Evolutionary conservation across 2,329 filamentous ascomycete species (phyloP), one percentile per base, ranked within the genome.

Genomic region (Colletotrichum eremochloae): DNA sequence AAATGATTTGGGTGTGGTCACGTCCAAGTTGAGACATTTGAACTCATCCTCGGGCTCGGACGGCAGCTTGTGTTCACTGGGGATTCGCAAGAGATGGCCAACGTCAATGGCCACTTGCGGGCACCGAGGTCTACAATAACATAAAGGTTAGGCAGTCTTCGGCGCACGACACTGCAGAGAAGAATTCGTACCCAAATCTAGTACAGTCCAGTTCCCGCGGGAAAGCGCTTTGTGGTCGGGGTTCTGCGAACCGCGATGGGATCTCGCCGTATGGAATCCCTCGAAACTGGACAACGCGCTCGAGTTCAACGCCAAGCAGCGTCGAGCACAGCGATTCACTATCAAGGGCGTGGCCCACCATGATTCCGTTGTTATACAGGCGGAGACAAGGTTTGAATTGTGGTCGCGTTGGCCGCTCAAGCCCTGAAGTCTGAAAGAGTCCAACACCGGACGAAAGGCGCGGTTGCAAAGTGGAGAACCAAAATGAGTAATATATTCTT

Each of bases 81-180:
- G 84, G 1, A 85, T 79, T 9, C 84, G 83, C 31, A 85, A 74
- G n/a, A 86, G 74, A 71, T 85, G 81, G 1, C 83, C 80, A 0
- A 84, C 79, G 40, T 86, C 84, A 1, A 84, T 72, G 20, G 79
- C 70, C 2, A 77, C 76, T 60, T 86, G 84, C 3, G 84, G 84
- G 50, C 84, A 85, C 68, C 79, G 79, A 1, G 84, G 83, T 3
- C 83, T 84, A 52, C 14, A 31, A 36, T 79, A 20, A 66, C 14
- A n/a, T n/a, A 29, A 31, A 15, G 56, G n/a, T 33, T n/a, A 63
- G 60, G 40, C 60, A 40, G 33, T 36, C 46, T 40, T 40, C 44
- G 12, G 31, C 15, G 9, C 29, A n/a, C 33, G 14, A 40, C 31
- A 52, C 20, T 20, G 7, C 20, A 31, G 33, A 20, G 1, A 7